These are phyloP conservation scores for Xylaria sp. DNA, from an alignment of 2,329 filamentous ascomycete species.

Conservation along the genomic window DNA sequence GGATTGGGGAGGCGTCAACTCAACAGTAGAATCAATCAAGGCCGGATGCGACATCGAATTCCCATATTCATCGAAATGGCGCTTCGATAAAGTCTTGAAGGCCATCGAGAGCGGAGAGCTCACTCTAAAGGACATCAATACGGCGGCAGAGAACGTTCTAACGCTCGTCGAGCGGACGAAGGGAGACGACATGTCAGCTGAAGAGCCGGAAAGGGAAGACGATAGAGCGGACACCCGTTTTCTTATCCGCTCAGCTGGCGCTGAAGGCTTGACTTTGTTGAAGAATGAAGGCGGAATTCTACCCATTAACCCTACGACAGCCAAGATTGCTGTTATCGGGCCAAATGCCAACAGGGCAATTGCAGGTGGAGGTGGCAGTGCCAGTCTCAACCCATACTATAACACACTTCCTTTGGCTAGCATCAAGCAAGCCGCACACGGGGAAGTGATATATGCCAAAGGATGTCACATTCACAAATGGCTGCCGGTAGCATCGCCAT, in stretches of 20 bases:
- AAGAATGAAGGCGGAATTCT: slow-evolving; percentile 71
- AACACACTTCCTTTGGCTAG: slow-evolving; percentile 72
- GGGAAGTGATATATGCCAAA: slow-evolving; percentile 68
- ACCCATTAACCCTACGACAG: slow-evolving; percentile 65
- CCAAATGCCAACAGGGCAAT: slow-evolving; percentile 75
- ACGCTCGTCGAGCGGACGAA: slow-evolving; percentile 70
- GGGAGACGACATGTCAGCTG: slow-evolving; percentile 66
- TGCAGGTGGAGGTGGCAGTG: slow-evolving; percentile 74
- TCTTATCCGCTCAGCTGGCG: slow-evolving; percentile 70
- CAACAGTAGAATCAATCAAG: slow-evolving; percentile 64
- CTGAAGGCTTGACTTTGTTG: slow-evolving; percentile 71
- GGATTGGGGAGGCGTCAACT: slow-evolving; percentile 69
- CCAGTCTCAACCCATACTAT: slow-evolving; percentile 76
- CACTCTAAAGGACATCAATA: slow-evolving; percentile 62
- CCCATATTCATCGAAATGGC: slow-evolving; percentile 65
- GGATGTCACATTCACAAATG: slow-evolving; percentile 74
- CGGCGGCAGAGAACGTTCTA: slow-evolving; percentile 69
- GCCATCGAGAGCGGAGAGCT: slow-evolving; percentile 63
- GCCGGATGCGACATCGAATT: slow-evolving; percentile 70
- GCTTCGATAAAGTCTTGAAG: slow-evolving; percentile 66
- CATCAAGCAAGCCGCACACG: slow-evolving; percentile 64
- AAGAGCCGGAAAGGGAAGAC: slow-evolving; percentile 67
- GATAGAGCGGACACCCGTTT: slow-evolving; percentile 67
- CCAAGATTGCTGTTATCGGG: slow-evolving; percentile 73
- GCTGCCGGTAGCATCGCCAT: slow-evolving; percentile 70